Base-by-base conservation (phyloP, 2,329 filamentous ascomycete species). In the Aureobasidium musti region DNA sequence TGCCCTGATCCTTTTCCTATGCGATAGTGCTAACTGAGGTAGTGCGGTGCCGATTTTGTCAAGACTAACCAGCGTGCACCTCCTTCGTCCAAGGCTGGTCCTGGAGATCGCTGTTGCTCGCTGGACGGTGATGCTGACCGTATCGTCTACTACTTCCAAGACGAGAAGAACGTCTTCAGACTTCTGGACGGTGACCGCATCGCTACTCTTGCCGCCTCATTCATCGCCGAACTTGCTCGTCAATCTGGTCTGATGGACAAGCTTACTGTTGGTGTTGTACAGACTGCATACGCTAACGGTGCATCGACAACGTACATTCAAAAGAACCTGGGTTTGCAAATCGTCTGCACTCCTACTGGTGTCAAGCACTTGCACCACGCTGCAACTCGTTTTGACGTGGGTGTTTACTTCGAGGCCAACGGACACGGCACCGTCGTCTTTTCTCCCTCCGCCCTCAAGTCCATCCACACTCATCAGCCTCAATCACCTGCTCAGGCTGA, bases 381-480 rank as follows among this genome's bases (percentile, higher is more conserved):
- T n/a, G 95, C 95, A 45, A 88, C 91, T 74, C 91, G 93, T 71
- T 97, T 96, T 73, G 95, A 99, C 74, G 89, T 98, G 65, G 95
- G 95, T 67, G 92, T 98, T 63, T 99, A 99, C 82, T 99, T 99
- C 74, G 95, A 99, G 82, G 95, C 95, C 70, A 99, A 99, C 76
- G 95, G 95, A 35, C 95, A 99, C 79, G 95, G 95, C 71, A 99
- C 95, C 11, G 90, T 98, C 41, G 89, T 98, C 65, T 99, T 99
- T 83, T 96, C 91, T 0, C 86, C 90, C 67, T 88, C 91, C 68
- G 94, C 94, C 4, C 82, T 94, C 54, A 89, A 89, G 72, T 84
- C 86, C 57, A 96, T 99, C 80, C 85, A 84, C 71, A 89, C 87
- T 73, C 89, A 90, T 68, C 86, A 92, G 75, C 93, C 95, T 6